These are phyloP conservation scores for Breviolum minutum DNA, from an alignment of 73 alveolate genomes.

Conservation along the genomic window DNA sequence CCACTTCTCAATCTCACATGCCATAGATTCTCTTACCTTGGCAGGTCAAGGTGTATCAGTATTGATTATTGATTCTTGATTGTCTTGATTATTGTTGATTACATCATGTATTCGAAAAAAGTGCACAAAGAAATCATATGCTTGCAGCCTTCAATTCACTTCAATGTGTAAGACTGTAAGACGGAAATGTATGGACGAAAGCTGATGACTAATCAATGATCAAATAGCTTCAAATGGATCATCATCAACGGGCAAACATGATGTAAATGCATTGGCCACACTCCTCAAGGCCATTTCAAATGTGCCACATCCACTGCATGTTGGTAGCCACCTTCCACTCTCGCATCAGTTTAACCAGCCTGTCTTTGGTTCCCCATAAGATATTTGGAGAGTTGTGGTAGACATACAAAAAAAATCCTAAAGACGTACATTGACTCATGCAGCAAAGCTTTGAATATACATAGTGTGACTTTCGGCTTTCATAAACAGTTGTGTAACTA, in stretches of 20 bases:
- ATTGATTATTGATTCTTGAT: neutral
- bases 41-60: neutral
- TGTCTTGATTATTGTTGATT: too few relatives aligned
- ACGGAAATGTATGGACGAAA: too few relatives aligned
- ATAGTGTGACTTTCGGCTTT: too few relatives aligned
- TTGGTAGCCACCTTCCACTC: neutral
- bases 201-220: neutral
- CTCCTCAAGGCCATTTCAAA: neutral
- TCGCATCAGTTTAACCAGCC: neutral
- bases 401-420: neutral
- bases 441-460: too few relatives aligned
- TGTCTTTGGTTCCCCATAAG: neutral
- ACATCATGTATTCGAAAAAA: too few relatives aligned
- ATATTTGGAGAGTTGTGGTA: too few relatives aligned
- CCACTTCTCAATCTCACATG: conserved; percentile 19
- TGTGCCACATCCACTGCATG: conserved; percentile 18
- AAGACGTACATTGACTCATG: too few relatives aligned
- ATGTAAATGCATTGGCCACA: neutral
- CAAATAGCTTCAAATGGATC: neutral
- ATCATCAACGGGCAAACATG: neutral
- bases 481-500: too few relatives aligned
- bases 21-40: neutral
- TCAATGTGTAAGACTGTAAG: too few relatives aligned
- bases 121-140: too few relatives aligned
- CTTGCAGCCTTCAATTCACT: too few relatives aligned